A percentile compares a stretch with the other conserved stretches of the same genome.
These are phyloP conservation scores for Alternaria sp. DNA, from an alignment of 2,329 filamentous ascomycete species.

Conservation along the genomic window DNA sequence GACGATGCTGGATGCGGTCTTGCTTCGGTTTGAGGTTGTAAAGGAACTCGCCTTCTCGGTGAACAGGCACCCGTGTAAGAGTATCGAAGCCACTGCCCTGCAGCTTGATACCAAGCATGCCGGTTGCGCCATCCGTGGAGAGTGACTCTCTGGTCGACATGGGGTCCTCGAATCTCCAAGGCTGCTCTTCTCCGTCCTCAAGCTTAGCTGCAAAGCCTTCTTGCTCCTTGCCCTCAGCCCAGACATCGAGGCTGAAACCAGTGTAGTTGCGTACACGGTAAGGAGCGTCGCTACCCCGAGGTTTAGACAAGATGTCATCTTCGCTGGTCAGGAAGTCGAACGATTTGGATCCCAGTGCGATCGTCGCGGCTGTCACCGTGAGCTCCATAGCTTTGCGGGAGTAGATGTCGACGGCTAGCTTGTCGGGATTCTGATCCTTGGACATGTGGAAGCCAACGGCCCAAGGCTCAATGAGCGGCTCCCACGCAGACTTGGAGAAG, in stretches of 20 bases:
- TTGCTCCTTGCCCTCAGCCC: conserved; percentile 72
- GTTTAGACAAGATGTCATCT: conserved; percentile 91
- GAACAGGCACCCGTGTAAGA: conserved; percentile 85
- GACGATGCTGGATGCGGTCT: conserved; percentile 82
- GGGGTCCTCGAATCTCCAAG: conserved; percentile 97
- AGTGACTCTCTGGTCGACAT: conserved; percentile 95
- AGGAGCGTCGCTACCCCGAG: conserved; percentile 86
- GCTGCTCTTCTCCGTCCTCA: conserved; percentile 85
- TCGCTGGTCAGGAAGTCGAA: conserved; percentile 87
- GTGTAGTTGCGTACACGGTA: conserved; percentile 96
- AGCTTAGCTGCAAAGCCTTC: conserved; percentile 77
- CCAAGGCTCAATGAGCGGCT: conserved; percentile 96
- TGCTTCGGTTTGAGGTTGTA: conserved; percentile 89
- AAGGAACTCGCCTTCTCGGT: conserved; percentile 90
- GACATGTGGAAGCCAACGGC: conserved; percentile 89
- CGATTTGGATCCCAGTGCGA: conserved; percentile 91
- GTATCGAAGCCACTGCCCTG: conserved; percentile 94
- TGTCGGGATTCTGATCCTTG: conserved; percentile 75
- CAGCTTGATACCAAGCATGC: conserved; percentile 80
- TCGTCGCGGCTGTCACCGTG: conserved; percentile 90
- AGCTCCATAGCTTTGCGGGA: conserved; percentile 92
- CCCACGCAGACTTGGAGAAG: conserved; percentile 98
- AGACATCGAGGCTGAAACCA: conserved; percentile 85
- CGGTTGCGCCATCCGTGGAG: conserved; percentile 79
- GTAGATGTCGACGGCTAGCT: conserved; percentile 81